phyloP scores from a whole-genome alignment of 495 filamentous ascomycete species.

The Penicillium roqueforti region DNA sequence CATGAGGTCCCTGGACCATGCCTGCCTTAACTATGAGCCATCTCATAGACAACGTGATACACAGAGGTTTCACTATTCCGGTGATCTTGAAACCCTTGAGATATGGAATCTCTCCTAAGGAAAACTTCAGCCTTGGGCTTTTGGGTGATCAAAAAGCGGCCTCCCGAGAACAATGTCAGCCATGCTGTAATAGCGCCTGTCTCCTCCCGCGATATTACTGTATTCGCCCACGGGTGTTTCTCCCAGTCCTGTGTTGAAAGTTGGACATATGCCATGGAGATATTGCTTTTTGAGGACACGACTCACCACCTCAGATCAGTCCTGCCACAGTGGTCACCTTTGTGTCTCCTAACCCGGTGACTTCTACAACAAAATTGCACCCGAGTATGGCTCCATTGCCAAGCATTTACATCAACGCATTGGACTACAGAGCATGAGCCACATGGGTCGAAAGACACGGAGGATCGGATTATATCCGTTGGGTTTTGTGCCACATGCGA shows the following conservation, averaged over 20 bases:
- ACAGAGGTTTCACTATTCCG: slow-evolving; percentile 22
- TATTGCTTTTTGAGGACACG: neutral
- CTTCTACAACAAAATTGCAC: slow-evolving; percentile 49
- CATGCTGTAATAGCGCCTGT: slow-evolving; percentile 31
- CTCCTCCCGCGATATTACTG: slow-evolving; percentile 20
- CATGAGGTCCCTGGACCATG: too few species aligned
- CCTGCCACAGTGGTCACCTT: slow-evolving; percentile 36
- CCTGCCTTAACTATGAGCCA: neutral
- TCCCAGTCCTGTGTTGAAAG: slow-evolving; percentile 1
- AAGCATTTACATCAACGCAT: slow-evolving; percentile 24
- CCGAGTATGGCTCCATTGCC: slow-evolving; percentile 42
- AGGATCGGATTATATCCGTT: slow-evolving; percentile 20
- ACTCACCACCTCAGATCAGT: slow-evolving; percentile 27
- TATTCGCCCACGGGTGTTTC: neutral
- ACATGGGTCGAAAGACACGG: neutral
- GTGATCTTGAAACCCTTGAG: slow-evolving; percentile 22
- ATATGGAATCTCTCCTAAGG: slow-evolving; percentile 6
- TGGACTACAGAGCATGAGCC: slow-evolving; percentile 14
- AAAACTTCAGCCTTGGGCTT: neutral
- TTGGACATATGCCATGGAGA: neutral
- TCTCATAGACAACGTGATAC: slow-evolving; percentile 30
- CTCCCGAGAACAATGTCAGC: slow-evolving; percentile 27
- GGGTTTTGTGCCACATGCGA: slow-evolving; percentile 31
- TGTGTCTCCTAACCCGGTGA: slow-evolving; percentile 43
- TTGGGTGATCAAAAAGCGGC: slow-evolving; percentile 21